Conservation (phyloP, 345 rosid species). For the Brassica nigra region DNA sequence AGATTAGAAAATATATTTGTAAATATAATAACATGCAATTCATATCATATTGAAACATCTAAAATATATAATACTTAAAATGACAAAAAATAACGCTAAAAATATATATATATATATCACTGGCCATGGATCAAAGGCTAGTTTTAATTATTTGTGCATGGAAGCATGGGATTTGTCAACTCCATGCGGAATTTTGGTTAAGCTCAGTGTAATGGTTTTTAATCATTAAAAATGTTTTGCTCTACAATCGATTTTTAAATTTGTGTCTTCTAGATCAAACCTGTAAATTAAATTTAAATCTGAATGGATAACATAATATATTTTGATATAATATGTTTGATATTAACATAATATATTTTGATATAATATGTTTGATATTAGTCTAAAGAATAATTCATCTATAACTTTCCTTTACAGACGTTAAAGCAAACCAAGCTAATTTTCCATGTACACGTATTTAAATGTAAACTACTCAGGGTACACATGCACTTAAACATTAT, state of each 20-base stretch:
- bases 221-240: background rate
- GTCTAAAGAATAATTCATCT: background rate
- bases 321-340: no score
- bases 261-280: background rate
- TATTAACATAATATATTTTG: no score
- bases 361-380: background rate
- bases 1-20: no score
- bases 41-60: no score
- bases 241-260: background rate
- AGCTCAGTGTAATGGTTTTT: background rate
- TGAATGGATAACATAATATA: background rate
- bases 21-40: no score
- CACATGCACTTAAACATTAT: conserved; percentile 9
- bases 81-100: no score
- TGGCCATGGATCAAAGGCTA: no score
- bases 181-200: background rate
- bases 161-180: background rate
- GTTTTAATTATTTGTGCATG: background rate
- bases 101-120: no score
- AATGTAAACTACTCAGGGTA: background rate
- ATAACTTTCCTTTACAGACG: conserved; percentile 17
- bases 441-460: background rate
- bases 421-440: conserved; percentile 17
- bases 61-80: no score
- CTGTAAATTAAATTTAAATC: background rate